These are phyloP conservation scores for Gossypium schwendimanii DNA, from an alignment of 441 rosid genomes.

Conservation along the genomic window DNA sequence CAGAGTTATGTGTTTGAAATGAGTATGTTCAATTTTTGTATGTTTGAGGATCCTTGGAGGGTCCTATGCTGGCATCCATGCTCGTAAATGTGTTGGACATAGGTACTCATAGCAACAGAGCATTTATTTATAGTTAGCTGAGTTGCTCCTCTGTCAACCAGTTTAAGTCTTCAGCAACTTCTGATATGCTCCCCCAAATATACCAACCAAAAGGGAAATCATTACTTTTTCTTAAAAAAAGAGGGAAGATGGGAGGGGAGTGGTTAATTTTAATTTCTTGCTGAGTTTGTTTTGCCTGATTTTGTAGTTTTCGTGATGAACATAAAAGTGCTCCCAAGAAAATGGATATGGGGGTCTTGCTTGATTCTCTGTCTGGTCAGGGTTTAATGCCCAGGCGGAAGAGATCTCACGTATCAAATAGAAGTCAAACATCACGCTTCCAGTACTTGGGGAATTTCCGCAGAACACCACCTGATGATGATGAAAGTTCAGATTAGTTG, in stretches of 20 bases:
- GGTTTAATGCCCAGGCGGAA: conserved; percentile 51
- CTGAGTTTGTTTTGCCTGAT: not conserved
- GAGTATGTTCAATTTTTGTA: not conserved
- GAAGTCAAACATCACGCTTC: conserved; percentile 27
- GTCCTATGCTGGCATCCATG: not conserved
- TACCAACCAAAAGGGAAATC: not conserved
- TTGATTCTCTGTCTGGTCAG: conserved; percentile 50
- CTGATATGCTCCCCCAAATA: not conserved
- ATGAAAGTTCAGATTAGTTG: conserved; percentile 53
- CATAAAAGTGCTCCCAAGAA: conserved; percentile 39
- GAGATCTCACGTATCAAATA: conserved; percentile 41
- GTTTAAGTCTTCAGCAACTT: not conserved
- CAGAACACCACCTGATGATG: conserved; percentile 40
- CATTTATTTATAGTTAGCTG: not conserved
- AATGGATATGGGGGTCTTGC: conserved; percentile 73
- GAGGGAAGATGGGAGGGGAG: not conserved
- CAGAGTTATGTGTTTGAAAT: not conserved
- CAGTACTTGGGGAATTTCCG: conserved; percentile 43
- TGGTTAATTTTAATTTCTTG: not conserved
- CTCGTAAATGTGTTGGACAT: not conserved
- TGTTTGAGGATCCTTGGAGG: not conserved
- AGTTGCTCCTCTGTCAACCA: not conserved
- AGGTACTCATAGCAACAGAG: not conserved
- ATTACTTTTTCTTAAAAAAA: not conserved
- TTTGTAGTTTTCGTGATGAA: conserved; percentile 47